Conservation (phyloP, 768 basidiomycete species). For the Rubroboletus satanas region DNA sequence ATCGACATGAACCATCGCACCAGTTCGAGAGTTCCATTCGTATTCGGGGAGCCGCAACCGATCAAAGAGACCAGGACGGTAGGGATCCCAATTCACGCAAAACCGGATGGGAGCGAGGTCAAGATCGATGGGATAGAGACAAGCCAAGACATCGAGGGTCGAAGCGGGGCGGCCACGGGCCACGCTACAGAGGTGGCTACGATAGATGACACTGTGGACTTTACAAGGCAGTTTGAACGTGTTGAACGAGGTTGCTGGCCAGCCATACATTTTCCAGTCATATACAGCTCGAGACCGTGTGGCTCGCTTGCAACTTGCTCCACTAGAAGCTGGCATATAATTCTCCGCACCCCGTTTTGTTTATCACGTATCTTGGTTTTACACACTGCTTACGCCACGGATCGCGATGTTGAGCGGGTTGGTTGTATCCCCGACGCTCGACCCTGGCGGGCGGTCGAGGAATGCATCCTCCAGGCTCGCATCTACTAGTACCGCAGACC, state of each 20-base stretch:
- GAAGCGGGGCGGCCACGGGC: conserved; percentile 27
- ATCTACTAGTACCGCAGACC: background rate
- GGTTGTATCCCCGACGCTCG: conserved; percentile 24
- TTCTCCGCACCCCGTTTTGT: background rate
- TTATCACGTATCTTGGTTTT: background rate
- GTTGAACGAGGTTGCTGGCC: conserved; percentile 1
- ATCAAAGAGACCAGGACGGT: conserved; percentile 13
- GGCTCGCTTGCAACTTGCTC: conserved; percentile 7
- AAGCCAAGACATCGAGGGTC: conserved; percentile 19
- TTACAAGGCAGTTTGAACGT: background rate
- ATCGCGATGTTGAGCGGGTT: conserved; percentile 22
- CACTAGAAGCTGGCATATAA: background rate
- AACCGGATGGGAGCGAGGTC: conserved; percentile 14
- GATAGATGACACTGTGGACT: conserved; percentile 49
- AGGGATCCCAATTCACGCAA: conserved; percentile 9
- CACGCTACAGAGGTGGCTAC: conserved; percentile 50
- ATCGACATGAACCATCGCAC: conserved; percentile 3
- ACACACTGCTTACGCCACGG: background rate
- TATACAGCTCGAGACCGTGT: background rate
- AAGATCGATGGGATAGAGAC: conserved; percentile 22
- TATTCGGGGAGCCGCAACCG: conserved; percentile 31
- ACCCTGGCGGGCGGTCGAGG: conserved; percentile 16
- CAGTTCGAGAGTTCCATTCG: conserved; percentile 14
- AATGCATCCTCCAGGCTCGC: conserved; percentile 8
- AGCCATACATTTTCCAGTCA: background rate